Base-by-base conservation (phyloP, 192 early-diverging fungal species). In the Cladochytrium replicatum region DNA sequence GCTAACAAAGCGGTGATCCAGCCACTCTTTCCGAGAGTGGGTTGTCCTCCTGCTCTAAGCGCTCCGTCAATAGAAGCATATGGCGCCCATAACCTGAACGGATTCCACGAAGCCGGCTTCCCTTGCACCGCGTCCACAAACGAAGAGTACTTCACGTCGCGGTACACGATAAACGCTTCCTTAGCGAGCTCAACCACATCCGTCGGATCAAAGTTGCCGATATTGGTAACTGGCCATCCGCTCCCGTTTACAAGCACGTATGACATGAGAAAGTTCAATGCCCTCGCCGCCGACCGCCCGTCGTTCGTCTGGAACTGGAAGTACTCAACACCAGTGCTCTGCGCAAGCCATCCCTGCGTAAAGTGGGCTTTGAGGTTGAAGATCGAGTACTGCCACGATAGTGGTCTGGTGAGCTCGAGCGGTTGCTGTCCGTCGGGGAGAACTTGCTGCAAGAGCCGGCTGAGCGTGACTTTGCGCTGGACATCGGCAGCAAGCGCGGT, bases 221-320 rank as follows among this genome's bases (percentile, higher is more conserved):
- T 55, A 32, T 75, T 78, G 3, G 15, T 6, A 19, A 56, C 52
- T 4, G 64, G 58, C 78, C 78, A 81, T 6, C 43, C 63, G 2
- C 55, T 46, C 6, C 68, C 66, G 21, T 63, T 62, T 17, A 46
- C 55, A 17, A 77, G 30, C 2, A 71, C 64, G 52, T 60, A 62
- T 0, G 73, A 69, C 23, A 76, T 32, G 53, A 81, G 49, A 49
- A 57, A 79, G 41, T 81, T 69, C 17, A 81, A 29, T 0, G 76
- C 75, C 22, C 58, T 48, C 28, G 55, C 57, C 28, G 78, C 60
- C 21, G 54, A 61, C 31, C 70, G 63, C 7, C 68, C 68, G 25
- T 71, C 45, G 3, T 57, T 52, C 1, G 64, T 59, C n/a, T 48
- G 48, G 51, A 73, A 65, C 25, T 50, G 19, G 55, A 66, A 75